These are phyloP conservation scores for Melanogaster broomeanus DNA, from an alignment of 768 basidiomycete genomes.

Conservation along the genomic window DNA sequence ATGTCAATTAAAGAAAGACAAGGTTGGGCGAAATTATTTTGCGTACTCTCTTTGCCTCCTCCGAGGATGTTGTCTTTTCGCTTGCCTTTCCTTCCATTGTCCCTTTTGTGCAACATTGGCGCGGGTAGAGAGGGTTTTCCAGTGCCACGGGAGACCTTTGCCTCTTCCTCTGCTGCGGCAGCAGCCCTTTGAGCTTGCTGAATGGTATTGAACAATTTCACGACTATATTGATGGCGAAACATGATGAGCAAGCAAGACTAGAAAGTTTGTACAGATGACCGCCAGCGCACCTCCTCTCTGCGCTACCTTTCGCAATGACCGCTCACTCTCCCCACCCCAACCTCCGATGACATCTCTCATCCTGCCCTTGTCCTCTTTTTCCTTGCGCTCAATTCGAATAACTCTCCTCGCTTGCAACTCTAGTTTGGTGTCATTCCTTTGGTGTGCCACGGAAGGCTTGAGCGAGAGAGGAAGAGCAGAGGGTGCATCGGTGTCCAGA, in stretches of 20 bases:
- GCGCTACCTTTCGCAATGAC: constrained; percentile 80
- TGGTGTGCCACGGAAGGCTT: constrained; percentile 71
- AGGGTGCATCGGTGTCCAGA: constrained; percentile 70
- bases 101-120: constrained; percentile 52
- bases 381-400: constrained; percentile 73
- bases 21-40: constrained; percentile 2
- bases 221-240: constrained; percentile 45
- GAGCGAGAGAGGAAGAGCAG: constrained; percentile 71
- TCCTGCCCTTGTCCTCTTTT: constrained; percentile 66
- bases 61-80: constrained; percentile 56
- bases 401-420: constrained; percentile 68
- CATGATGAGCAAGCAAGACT: neutral
- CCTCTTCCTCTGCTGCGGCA: constrained; percentile 51
- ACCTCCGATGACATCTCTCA: constrained; percentile 76
- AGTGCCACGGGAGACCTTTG: constrained; percentile 63
- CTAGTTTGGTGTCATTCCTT: constrained; percentile 75
- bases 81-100: constrained; percentile 50
- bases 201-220: constrained; percentile 85
- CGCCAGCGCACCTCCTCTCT: constrained; percentile 65
- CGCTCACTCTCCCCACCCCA: constrained; percentile 87
- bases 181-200: constrained; percentile 75
- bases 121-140: constrained; percentile 76
- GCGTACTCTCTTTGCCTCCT: constrained; percentile 58
- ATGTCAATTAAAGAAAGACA: constrained; percentile 5
- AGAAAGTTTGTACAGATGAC: neutral